phyloP scores from a whole-genome alignment of 192 early-diverging fungal species.

The Coemansia sp. region DNA sequence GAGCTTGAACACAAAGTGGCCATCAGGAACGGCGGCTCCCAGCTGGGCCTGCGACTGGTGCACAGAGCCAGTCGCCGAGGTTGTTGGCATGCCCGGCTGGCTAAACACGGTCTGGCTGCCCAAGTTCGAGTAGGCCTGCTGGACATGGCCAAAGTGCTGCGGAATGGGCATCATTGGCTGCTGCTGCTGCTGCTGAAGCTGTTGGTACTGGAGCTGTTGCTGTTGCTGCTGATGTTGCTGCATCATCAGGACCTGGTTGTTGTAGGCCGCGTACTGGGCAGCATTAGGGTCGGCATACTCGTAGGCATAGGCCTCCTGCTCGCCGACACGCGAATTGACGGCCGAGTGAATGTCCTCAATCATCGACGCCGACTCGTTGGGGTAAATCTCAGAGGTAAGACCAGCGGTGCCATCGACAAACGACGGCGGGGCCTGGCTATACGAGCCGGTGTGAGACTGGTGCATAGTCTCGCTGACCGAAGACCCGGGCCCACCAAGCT shows the following conservation, averaged over 20 bases:
- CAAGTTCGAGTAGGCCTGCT: constrained; percentile 54
- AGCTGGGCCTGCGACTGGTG: constrained; percentile 53
- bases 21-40: constrained; percentile 34
- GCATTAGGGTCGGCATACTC: constrained; percentile 30
- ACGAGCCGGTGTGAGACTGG: constrained; percentile 26
- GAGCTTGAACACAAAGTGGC: constrained; percentile 73
- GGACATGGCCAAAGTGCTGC: constrained; percentile 26
- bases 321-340: constrained; percentile 60
- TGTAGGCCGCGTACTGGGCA: constrained; percentile 40
- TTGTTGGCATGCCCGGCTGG: constrained; percentile 35
- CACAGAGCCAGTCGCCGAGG: constrained; percentile 38
- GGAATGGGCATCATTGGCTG: constrained; percentile 53
- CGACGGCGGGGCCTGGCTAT: constrained; percentile 43
- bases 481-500: constrained; percentile 69
- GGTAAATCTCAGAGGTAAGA: constrained; percentile 53
- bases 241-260: constrained; percentile 42
- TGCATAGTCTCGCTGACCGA: constrained; percentile 65
- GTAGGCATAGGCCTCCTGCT: constrained; percentile 46
- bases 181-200: constrained; percentile 29
- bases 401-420: constrained; percentile 49
- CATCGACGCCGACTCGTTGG: constrained; percentile 59
- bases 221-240: constrained; percentile 29
- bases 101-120: constrained; percentile 54
- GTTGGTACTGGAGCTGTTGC: constrained; percentile 28
- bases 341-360: constrained; percentile 59